Evolutionary conservation across 1,284 basidiomycete species (phyloP).

Genomic region (Tetrapyrgos nigripes): DNA sequence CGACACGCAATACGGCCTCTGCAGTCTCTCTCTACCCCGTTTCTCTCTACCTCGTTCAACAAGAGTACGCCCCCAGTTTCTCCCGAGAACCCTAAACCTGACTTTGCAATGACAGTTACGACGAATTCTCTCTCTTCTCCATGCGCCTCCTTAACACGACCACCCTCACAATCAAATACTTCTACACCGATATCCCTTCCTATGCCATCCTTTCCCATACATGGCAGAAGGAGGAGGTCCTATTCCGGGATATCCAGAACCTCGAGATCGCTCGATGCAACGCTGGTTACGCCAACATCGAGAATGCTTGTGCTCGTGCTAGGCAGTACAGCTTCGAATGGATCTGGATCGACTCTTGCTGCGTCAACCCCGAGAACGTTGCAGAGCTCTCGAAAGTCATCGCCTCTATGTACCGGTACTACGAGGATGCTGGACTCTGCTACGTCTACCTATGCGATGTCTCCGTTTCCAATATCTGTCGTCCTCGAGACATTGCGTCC

Average conservation of each 20-base stretch:
- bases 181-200: neutral
- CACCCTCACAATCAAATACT: neutral
- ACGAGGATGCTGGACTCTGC: too few relatives aligned
- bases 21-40: too few relatives aligned
- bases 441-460: too few relatives aligned
- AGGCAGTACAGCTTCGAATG: neutral
- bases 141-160: neutral
- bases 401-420: too few relatives aligned
- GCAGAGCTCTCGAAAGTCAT: too few relatives aligned
- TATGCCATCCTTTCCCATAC: neutral
- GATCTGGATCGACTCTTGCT: neutral
- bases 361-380: neutral
- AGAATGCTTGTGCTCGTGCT: neutral
- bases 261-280: neutral
- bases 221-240: neutral
- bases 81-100: neutral
- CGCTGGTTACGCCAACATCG: neutral
- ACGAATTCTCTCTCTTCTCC: too few relatives aligned
- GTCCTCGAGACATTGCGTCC: too few relatives aligned
- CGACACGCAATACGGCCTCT: too few relatives aligned
- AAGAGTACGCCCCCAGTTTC: neutral
- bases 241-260: too few relatives aligned
- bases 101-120: too few relatives aligned
- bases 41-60: too few relatives aligned
- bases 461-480: too few relatives aligned